Evolutionary conservation across 768 basidiomycete genomes (phyloP), one percentile per base, ranked within the genome.

Genomic region (Hygrocybe coccinea): DNA sequence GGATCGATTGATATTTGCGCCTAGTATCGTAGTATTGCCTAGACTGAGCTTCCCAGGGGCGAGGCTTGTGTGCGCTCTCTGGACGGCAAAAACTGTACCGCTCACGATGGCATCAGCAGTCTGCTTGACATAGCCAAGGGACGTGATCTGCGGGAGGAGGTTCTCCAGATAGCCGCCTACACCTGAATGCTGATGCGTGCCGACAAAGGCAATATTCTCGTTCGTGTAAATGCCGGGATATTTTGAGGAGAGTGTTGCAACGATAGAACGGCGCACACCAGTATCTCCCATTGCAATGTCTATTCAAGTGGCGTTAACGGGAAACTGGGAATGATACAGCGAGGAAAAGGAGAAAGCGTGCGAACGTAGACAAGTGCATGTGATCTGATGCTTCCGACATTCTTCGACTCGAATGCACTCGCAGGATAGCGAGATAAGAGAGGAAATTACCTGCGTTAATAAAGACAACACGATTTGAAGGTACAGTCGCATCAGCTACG

Each of bases 281-380:
- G 80, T 82, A 68, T 90, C 89, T 10, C 89, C 89, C 85, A 90
- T 89, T 39, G 83, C 86, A 50, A 89, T 88, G 65, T 91, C 89
- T 84, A 35, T 58, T 46, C 36, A n/a, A n/a, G n/a, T n/a, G 36
- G 36, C 44, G 19, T 48, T 47, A 17, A 39, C 14, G 29, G 17
- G 24, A 25, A 36, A 21, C 39, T 29, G 3, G 8, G 8, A 29
- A 29, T 29, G 29, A 29, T 8, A 8, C 29, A 4, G 29, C 29
- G 29, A 29, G 29, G 29, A 8, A 29, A 29, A 29, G 8, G 29
- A 29, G 3, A 29, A 29, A 29, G 29, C n/a, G n/a, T n/a, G n/a
- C n/a, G n/a, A n/a, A n/a, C n/a, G n/a, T 29, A 8, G 8, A 29
- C 29, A 29, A 3, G 29, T 29, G 29, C 29, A 29, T 29, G 3